Percentiles rank a stretch among this genome's conserved stretches.
These are phyloP conservation scores for Cutaneotrichosporon mucoides DNA, from an alignment of 1,284 basidiomycete species.

Conservation along the genomic window DNA sequence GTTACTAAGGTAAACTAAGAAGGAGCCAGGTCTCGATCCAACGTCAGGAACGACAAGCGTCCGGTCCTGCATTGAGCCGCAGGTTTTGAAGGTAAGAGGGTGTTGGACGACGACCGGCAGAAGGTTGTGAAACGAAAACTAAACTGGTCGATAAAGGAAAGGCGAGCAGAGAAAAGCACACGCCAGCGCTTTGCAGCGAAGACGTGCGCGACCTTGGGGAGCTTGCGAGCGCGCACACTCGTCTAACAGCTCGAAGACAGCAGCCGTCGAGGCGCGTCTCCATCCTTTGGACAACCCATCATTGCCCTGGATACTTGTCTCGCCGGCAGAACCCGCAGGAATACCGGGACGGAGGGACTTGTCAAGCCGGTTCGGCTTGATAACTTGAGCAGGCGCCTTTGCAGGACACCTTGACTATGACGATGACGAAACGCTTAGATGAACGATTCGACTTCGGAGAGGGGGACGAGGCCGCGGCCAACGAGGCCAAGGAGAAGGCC, in stretches of 20 bases:
- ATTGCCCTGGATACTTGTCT: neutral
- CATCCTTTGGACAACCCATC: neutral
- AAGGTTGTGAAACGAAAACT: neutral
- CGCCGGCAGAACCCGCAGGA: neutral
- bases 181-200: neutral
- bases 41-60: neutral
- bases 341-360: neutral
- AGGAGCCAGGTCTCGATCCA: neutral
- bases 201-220: neutral
- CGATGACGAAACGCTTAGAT: constrained; percentile 8
- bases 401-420: neutral
- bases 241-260: neutral
- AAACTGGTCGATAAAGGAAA: neutral
- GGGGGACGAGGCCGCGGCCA: constrained; percentile 25
- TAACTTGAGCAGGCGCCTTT: neutral
- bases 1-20: neutral
- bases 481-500: constrained; percentile 26
- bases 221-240: neutral
- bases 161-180: neutral
- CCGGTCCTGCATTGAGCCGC: neutral
- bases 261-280: neutral
- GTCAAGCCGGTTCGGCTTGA: neutral
- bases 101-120: neutral
- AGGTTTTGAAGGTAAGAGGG: neutral
- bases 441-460: constrained; percentile 25